Evolutionary conservation across 148 eudicot genomes (phyloP).

Genomic region (Heliamphora exappendiculata): DNA sequence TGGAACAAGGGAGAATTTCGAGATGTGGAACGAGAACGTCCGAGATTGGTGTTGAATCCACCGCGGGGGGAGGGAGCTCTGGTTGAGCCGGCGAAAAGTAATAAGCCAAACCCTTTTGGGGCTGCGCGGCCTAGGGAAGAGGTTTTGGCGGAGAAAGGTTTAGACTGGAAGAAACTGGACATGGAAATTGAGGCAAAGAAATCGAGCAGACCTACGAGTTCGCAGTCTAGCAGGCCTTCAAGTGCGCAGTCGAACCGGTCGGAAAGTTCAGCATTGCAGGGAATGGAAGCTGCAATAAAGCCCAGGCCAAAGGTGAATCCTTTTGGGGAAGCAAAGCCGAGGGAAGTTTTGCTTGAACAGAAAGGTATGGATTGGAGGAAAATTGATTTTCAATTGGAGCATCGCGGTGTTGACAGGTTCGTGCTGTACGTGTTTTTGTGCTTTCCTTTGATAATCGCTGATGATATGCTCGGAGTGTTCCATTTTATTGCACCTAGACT

Average conservation of each 20-base stretch:
- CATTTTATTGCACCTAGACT: neutral
- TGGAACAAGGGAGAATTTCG: conserved; percentile 41
- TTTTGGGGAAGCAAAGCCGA: conserved; percentile 96
- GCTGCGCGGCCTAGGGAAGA: conserved; percentile 92
- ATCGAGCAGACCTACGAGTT: conserved; percentile 61
- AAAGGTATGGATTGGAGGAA: conserved; percentile 96
- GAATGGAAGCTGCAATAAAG: conserved; percentile 26
- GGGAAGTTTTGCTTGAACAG: conserved; percentile 80
- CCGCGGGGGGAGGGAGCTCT: conserved; percentile 26
- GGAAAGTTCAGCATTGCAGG: conserved; percentile 27
- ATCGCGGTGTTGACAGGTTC: conserved; percentile 64
- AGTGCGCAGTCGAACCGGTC: conserved; percentile 45
- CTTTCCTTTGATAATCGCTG: neutral
- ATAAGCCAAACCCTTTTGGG: conserved; percentile 76
- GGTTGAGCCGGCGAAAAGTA: conserved; percentile 27
- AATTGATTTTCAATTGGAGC: conserved; percentile 85
- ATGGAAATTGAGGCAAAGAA: conserved; percentile 69
- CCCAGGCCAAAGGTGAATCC: conserved; percentile 80
- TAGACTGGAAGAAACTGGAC: conserved; percentile 86
- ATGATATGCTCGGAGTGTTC: neutral
- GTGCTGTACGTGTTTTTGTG: conserved; percentile 4
- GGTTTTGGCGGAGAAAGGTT: conserved; percentile 72
- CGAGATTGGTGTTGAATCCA: conserved; percentile 46
- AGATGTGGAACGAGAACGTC: conserved; percentile 19
- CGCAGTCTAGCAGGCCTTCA: conserved; percentile 68